A percentile compares a stretch with the other conserved stretches of the same genome.
Conservation (phyloP, 179 eudicot genomes). For the Corrigiola litoralis region DNA sequence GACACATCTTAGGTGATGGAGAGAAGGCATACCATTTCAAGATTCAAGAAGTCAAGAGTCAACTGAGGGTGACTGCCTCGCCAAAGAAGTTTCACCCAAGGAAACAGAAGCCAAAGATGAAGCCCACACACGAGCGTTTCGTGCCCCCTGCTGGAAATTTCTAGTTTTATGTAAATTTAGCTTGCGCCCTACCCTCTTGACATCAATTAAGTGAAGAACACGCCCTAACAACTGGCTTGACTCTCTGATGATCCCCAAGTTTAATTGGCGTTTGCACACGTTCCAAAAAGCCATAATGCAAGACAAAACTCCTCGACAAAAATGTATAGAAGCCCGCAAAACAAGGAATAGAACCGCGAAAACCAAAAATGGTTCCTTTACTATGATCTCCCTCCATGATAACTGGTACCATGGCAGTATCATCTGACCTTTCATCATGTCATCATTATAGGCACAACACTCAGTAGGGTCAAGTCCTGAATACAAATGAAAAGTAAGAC, state of each 20-base stretch:
- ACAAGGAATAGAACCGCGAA: conserved; percentile 31
- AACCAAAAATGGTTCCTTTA: conserved; percentile 36
- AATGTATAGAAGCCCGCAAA: conserved; percentile 26
- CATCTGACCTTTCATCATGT: conserved; percentile 1
- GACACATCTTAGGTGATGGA: not conserved
- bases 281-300: conserved; percentile 29
- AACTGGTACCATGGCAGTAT: conserved; percentile 24
- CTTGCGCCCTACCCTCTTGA: conserved; percentile 36
- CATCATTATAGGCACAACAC: conserved; percentile 13
- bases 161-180: conserved; percentile 36
- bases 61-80: conserved; percentile 16
- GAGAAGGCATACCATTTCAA: not conserved
- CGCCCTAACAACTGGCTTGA: conserved; percentile 38
- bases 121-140: conserved; percentile 48
- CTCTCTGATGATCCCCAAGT: conserved; percentile 35
- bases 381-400: conserved; percentile 28
- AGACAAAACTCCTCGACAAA: conserved; percentile 30
- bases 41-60: not conserved
- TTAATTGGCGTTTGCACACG: conserved; percentile 23
- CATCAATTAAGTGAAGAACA: conserved; percentile 28
- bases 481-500: not conserved
- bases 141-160: conserved; percentile 37
- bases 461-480: conserved; percentile 34
- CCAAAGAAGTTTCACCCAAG: conserved; percentile 43
- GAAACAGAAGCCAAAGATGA: conserved; percentile 50